Evolutionary conservation across 345 rosid genomes (phyloP), one percentile per base, ranked within the genome.

Genomic region (Populus nigra): DNA sequence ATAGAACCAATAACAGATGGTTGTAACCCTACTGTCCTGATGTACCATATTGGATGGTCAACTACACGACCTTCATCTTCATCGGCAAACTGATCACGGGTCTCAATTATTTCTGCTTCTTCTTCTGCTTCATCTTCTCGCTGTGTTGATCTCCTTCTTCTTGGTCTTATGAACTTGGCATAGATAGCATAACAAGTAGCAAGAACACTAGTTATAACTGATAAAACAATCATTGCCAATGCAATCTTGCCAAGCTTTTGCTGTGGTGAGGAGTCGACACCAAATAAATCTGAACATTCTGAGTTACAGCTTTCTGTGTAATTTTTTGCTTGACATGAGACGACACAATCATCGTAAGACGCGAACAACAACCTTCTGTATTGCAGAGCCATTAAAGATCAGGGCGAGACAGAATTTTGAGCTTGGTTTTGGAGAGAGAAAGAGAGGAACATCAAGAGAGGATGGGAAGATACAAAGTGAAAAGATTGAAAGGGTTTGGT

Each of bases 21-120:
- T 11, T 80, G 76, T 36, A 80, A 71, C 20, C 83, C 83, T 17
- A 65, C 29, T 9, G 83, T 80, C 38, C 72, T 27, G 31, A 80
- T 80, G 50, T 80, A 76, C 83, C 83, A 80, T 20, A 80, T 66
- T 0, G 76, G 83, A 65, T 80, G 83, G 25, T 80, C 83, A 65
- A 80, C 16, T 1, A 66, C 55, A 39, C 79, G 83, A 3, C 79
- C 79, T 23, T 71, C 79, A 38, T 80, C 76, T 27, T 80, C 73
- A 66, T 80, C 83, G 43, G 71, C 31, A 41, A 80, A 55, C 72
- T 80, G 76, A 16, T 75, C 75, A 36, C n/a, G 72, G 76, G 57
- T 62, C 25, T 75, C 73, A 29, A 63, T 53, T 41, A 63, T 72
- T 17, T 23, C 67, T 29, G 53, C 72, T 29, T 5, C 31, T 38